phyloP scores from a whole-genome alignment of 1,139 yeast genomes.

The Chernovozyma aurita region DNA sequence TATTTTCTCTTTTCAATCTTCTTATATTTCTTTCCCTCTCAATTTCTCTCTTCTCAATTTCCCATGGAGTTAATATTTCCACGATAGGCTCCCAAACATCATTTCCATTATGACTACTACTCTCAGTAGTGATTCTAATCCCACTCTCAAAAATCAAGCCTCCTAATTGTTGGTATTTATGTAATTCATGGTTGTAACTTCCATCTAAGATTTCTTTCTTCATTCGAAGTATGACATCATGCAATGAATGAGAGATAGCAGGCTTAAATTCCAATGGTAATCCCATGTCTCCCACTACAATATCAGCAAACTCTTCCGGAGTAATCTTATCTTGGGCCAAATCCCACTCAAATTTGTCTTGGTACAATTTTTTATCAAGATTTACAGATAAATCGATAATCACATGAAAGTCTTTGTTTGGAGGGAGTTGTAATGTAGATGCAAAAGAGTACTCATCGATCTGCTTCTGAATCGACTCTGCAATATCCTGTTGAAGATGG shows the following conservation, averaged over 20 bases:
- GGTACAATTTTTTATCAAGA: conserved; percentile 77
- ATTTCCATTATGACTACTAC: conserved; percentile 42
- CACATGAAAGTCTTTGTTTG: conserved; percentile 69
- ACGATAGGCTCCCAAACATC: conserved; percentile 89
- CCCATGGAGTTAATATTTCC: conserved; percentile 84
- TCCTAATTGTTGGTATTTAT: conserved; percentile 40
- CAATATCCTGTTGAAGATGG: conserved; percentile 58
- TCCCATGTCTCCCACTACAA: conserved; percentile 82
- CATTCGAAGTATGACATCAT: conserved; percentile 71
- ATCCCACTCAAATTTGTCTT: conserved; percentile 96
- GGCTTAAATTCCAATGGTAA: conserved; percentile 81
- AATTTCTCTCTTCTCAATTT: conserved; percentile 90
- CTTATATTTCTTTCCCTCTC: conserved; percentile 91
- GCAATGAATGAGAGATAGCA: conserved; percentile 83
- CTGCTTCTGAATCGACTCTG: conserved; percentile 72
- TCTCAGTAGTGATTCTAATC: conserved; percentile 41
- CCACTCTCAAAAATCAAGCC: conserved; percentile 45
- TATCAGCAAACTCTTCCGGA: conserved; percentile 81
- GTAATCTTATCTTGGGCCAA: conserved; percentile 58
- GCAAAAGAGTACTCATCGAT: conserved; percentile 63
- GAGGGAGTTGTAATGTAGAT: conserved; percentile 56
- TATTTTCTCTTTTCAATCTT: conserved; percentile 82
- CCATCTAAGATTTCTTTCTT: conserved; percentile 90
- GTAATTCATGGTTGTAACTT: conserved; percentile 43
- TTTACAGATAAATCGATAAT: conserved; percentile 79